Evolutionary conservation across 768 basidiomycete genomes (phyloP), one percentile per base, ranked within the genome.

Genomic region (Naganishia vishniacii): DNA sequence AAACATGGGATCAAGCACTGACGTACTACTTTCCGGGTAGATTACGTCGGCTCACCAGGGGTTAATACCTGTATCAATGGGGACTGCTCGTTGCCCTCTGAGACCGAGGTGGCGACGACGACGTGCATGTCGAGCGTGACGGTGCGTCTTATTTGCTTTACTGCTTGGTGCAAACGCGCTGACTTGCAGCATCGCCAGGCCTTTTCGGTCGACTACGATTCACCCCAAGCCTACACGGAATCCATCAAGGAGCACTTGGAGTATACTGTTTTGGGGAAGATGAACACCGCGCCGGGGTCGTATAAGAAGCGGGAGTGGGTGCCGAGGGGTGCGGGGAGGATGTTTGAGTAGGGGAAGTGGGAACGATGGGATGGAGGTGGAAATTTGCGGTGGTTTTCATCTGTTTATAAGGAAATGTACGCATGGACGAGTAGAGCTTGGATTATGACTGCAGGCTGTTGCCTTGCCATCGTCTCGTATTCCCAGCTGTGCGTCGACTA

Each of bases 181-280:
- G n/a, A n/a, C n/a, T n/a, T n/a, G n/a, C n/a, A n/a, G n/a, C n/a
- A n/a, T n/a, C n/a, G n/a, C n/a, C 37, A 56, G 53, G 53, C 53
- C 6, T 63, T 63, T 41, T 63, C 62, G 0, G 62, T 63, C 48
- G 62, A 63, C 20, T 63, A 63, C 28, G 62, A 63, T 23, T 29
- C 62, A 7, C 62, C 62, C 42, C 49, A 63, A 34, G 62, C 48
- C 3, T 53, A 53, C 49, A 63, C 62, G 31, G 26, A 25, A 18
- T 28, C 48, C 49, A 44, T 31, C 34, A 63, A 63, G 62, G 62
- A 63, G 49, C 62, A 63, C 49, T 32, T 63, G 40, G 62, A 63
- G 48, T 63, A 63, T 28, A 63, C 62, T 23, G 62, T 63, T n/a
- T 34, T 63, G 49, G 49, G 40, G 28, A 63, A 63, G 62, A 40